Percentiles rank a stretch among this genome's conserved stretches.
Conservation (phyloP, 2,329 filamentous ascomycete species). For the Penicillium sp. region DNA sequence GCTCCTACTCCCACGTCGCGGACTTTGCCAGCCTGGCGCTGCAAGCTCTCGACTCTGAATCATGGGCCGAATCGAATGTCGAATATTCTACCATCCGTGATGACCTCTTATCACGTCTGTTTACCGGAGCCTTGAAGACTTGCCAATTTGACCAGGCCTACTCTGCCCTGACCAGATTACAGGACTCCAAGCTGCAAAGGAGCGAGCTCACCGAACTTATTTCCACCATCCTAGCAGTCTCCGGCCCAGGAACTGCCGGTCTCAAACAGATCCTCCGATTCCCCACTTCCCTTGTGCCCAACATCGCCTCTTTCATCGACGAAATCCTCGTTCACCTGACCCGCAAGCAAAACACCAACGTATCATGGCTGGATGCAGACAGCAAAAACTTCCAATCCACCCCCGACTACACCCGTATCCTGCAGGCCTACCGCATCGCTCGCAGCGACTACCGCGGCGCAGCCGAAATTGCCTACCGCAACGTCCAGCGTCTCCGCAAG, state of each 20-base stretch:
- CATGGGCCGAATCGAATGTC: constrained; percentile 33
- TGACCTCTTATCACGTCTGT: constrained; percentile 80
- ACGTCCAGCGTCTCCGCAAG: constrained; percentile 54
- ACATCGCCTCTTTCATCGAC: constrained; percentile 77
- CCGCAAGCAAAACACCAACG: constrained; percentile 67
- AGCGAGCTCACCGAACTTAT: constrained; percentile 70
- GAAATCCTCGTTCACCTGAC: constrained; percentile 73
- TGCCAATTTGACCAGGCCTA: constrained; percentile 83
- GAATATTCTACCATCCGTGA: constrained; percentile 53
- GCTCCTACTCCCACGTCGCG: constrained; percentile 76
- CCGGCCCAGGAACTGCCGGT: constrained; percentile 41
- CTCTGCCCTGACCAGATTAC: constrained; percentile 72
- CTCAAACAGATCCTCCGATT: constrained; percentile 69
- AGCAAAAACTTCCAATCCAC: constrained; percentile 37
- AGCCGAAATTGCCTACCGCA: constrained; percentile 58
- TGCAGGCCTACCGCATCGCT: constrained; percentile 87
- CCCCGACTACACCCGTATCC: constrained; percentile 79
- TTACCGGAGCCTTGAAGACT: constrained; percentile 77
- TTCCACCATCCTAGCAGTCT: constrained; percentile 45
- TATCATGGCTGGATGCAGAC: constrained; percentile 40
- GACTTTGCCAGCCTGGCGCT: constrained; percentile 80
- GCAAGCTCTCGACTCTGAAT: constrained; percentile 56
- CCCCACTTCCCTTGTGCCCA: constrained; percentile 65
- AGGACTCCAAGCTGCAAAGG: constrained; percentile 69
- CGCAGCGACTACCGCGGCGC: constrained; percentile 84